A percentile compares a stretch with the other conserved stretches of the same genome.
phyloP scores from a whole-genome alignment of 2,329 filamentous ascomycete species.

The Ilyonectria robusta region DNA sequence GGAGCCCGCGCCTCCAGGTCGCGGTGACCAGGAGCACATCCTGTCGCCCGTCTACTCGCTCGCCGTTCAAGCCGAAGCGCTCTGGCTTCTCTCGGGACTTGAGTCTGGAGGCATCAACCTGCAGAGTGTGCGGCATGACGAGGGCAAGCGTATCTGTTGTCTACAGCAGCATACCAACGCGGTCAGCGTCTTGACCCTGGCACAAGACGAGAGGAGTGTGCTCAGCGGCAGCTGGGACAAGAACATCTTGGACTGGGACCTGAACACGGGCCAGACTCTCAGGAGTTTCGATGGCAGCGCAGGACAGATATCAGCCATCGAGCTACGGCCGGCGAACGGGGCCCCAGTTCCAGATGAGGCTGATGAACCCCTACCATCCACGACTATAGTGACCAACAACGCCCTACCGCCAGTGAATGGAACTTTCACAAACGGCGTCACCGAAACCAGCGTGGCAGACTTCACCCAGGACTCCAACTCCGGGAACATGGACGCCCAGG shows the following conservation, averaged over 20 bases:
- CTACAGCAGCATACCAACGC: constrained; percentile 90
- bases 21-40: constrained; percentile 69
- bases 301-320: constrained; percentile 89
- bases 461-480: constrained; percentile 44
- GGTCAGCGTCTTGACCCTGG: constrained; percentile 87
- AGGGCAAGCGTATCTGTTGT: constrained; percentile 88
- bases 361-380: constrained; percentile 70
- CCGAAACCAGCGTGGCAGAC: constrained; percentile 32
- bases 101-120: constrained; percentile 95
- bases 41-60: constrained; percentile 96
- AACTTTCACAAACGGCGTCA: constrained; percentile 46
- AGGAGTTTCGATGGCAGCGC: constrained; percentile 83
- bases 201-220: constrained; percentile 87
- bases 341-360: constrained; percentile 83
- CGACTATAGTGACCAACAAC: constrained; percentile 85
- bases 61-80: constrained; percentile 87
- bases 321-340: constrained; percentile 83
- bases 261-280: constrained; percentile 85
- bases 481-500: constrained; percentile 65
- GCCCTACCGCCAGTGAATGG: constrained; percentile 71
- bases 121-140: constrained; percentile 93
- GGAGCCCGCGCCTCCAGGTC: constrained; percentile 69
- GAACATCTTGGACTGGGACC: constrained; percentile 92
- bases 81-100: constrained; percentile 92
- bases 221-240: constrained; percentile 98